phyloP scores from a whole-genome alignment of 2,329 filamentous ascomycete species.

The Colletotrichum cereale region DNA sequence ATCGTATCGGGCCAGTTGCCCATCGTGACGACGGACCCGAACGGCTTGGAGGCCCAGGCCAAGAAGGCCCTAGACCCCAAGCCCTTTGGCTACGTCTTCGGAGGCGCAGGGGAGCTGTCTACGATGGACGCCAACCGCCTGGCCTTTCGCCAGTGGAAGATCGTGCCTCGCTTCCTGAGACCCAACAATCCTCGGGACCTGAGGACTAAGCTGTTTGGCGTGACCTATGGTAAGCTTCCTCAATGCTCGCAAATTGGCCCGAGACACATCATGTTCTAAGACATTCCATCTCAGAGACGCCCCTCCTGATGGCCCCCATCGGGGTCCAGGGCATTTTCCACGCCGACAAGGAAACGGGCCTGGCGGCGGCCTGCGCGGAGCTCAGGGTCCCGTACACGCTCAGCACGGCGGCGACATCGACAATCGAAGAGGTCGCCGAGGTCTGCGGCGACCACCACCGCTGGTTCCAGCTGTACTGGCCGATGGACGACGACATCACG shows the following conservation, averaged over 20 bases:
- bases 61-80: conserved; percentile 58
- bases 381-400: conserved; percentile 75
- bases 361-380: conserved; percentile 71
- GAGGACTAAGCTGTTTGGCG: conserved; percentile 65
- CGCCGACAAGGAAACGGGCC: conserved; percentile 72
- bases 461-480: conserved; percentile 85
- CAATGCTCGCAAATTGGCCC: not conserved
- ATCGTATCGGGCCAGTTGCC: conserved; percentile 62
- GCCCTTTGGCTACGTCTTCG: conserved; percentile 71
- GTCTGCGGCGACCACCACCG: conserved; percentile 68
- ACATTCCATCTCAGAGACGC: conserved; percentile 52
- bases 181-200: conserved; percentile 60
- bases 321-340: conserved; percentile 79
- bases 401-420: conserved; percentile 72
- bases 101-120: conserved; percentile 71
- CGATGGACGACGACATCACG: conserved; percentile 74
- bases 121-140: conserved; percentile 72
- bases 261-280: not conserved
- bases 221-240: conserved; percentile 54
- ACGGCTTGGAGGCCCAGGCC: conserved; percentile 68
- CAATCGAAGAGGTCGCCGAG: conserved; percentile 75
- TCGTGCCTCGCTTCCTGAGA: conserved; percentile 65
- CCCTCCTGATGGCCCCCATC: conserved; percentile 74
- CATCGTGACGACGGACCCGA: conserved; percentile 69
- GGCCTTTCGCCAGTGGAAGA: conserved; percentile 66